These are phyloP conservation scores for Liquidambar formosana DNA, from an alignment of 164 flowering plant species.

Conservation along the genomic window DNA sequence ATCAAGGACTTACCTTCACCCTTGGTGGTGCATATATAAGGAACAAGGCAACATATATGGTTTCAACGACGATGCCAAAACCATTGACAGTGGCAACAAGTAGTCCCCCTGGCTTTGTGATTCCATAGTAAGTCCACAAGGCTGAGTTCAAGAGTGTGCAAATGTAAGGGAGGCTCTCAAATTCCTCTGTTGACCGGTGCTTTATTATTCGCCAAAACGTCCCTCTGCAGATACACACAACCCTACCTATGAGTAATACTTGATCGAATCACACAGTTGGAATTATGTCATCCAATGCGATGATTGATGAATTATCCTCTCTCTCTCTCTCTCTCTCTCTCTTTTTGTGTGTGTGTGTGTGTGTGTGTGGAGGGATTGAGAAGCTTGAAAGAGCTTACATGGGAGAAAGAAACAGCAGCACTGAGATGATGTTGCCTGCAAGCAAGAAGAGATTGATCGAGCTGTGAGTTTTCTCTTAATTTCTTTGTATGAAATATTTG, in stretches of 20 bases:
- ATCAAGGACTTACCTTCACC: conserved; percentile 23
- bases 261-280: no score
- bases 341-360: no score
- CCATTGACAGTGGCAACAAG: conserved; percentile 39
- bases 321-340: no score
- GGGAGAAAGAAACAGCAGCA: conserved; percentile 53
- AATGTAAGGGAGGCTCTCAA: conserved; percentile 52
- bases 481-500: no score
- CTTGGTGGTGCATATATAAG: conserved; percentile 37
- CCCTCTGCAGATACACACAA: conserved; percentile 26
- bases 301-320: no score
- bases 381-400: conserved; percentile 27
- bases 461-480: no score
- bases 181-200: conserved; percentile 40
- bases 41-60: conserved; percentile 35
- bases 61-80: conserved; percentile 21
- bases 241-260: no score
- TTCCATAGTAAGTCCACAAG: conserved; percentile 55
- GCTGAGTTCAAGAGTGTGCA: conserved; percentile 38
- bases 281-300: no score
- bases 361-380: no score
- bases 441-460: background rate
- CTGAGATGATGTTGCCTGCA: conserved; percentile 59
- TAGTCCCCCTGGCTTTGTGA: conserved; percentile 33
- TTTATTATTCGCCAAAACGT: conserved; percentile 43